Conservation (phyloP, 1,139 yeast species). For the Pichia sp. region DNA sequence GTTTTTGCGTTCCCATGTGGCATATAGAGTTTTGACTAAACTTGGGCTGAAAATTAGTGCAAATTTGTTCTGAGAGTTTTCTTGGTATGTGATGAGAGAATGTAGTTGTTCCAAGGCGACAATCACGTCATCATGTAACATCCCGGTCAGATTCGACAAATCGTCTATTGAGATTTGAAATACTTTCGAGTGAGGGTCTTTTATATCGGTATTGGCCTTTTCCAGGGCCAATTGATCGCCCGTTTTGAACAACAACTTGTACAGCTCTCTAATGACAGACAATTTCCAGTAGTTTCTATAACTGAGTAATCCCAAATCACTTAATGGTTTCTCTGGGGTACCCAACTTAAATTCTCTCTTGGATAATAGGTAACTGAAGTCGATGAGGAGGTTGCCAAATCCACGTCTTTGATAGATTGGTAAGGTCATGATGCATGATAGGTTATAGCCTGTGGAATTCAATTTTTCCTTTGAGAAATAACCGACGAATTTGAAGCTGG, state of each 20-base stretch:
- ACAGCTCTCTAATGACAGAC: slow-evolving; percentile 50
- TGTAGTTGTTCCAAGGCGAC: slow-evolving; percentile 79
- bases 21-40: slow-evolving; percentile 43
- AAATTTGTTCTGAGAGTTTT: slow-evolving; percentile 42
- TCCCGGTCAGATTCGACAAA: slow-evolving; percentile 70
- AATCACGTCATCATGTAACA: slow-evolving; percentile 82
- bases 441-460: slow-evolving; percentile 70
- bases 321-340: slow-evolving; percentile 91
- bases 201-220: not conserved
- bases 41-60: slow-evolving; percentile 51
- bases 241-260: slow-evolving; percentile 16
- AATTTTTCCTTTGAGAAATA: slow-evolving; percentile 89
- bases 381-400: slow-evolving; percentile 83
- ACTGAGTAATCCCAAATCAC: slow-evolving; percentile 80
- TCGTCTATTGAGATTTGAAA: slow-evolving; percentile 49
- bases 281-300: slow-evolving; percentile 86
- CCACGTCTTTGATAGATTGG: slow-evolving; percentile 89
- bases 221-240: not conserved
- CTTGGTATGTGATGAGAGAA: slow-evolving; percentile 24
- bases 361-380: slow-evolving; percentile 78
- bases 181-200: not conserved
- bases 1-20: slow-evolving; percentile 53
- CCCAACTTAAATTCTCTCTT: slow-evolving; percentile 75
- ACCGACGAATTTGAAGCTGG: slow-evolving; percentile 76
- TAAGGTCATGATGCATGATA: slow-evolving; percentile 84